These are phyloP conservation scores for Phlyctochytrium bullatum DNA, from an alignment of 192 early-diverging fungal genomes.

Conservation along the genomic window DNA sequence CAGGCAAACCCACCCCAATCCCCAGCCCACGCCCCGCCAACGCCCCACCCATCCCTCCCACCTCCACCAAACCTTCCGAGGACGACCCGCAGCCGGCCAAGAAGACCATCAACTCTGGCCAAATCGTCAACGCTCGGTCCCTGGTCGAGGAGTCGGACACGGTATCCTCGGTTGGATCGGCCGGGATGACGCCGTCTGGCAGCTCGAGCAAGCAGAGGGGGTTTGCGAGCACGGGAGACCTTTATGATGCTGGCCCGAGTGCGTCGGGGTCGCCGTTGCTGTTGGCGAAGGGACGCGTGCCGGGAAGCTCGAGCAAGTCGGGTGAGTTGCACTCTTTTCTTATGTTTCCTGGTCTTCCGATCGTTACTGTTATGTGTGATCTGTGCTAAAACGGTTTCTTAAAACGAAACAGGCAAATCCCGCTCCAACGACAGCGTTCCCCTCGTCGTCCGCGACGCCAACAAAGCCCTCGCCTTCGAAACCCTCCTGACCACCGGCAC, in stretches of 20 bases:
- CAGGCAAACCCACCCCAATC: background rate
- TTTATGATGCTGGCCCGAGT: background rate
- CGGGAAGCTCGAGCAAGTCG: background rate
- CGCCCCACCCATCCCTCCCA: background rate
- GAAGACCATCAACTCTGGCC: background rate
- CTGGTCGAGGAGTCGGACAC: background rate
- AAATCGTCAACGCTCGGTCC: slow-evolving; percentile 4
- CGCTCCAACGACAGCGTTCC: background rate
- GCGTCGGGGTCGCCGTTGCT: background rate
- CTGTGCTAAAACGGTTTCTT: background rate
- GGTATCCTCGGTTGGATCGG: background rate
- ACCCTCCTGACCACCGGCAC: background rate
- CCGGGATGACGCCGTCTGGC: background rate
- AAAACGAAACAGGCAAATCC: background rate
- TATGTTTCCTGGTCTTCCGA: background rate
- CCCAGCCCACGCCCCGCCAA: background rate
- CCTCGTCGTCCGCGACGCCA: background rate
- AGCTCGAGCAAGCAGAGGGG: background rate
- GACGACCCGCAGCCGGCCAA: background rate
- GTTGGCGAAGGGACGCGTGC: background rate
- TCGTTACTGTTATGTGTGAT: background rate
- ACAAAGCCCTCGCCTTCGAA: background rate
- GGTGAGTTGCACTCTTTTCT: background rate
- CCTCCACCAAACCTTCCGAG: background rate
- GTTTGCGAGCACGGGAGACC: background rate